These are phyloP conservation scores for Blastomyces silverae DNA, from an alignment of 2,329 filamentous ascomycete genomes.

Conservation along the genomic window DNA sequence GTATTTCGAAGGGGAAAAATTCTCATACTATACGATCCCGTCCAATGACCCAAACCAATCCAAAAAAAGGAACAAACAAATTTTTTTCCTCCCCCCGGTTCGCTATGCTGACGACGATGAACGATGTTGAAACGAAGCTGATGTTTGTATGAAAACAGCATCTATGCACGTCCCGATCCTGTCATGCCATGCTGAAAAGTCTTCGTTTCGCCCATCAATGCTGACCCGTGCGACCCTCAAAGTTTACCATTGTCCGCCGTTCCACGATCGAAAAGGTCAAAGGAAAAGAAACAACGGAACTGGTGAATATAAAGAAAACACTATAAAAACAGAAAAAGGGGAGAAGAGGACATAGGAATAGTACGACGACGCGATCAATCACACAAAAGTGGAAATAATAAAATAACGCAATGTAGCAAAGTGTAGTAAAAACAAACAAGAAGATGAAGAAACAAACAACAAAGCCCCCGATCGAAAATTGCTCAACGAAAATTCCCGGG, in stretches of 20 bases:
- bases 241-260: slow-evolving; percentile 9
- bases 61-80: slow-evolving; percentile 3
- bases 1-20: not conserved
- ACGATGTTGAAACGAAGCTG: slow-evolving; percentile 16
- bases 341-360: slow-evolving; percentile 9
- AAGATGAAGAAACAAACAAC: slow-evolving; percentile 12
- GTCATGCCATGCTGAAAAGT: slow-evolving; percentile 15
- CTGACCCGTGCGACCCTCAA: slow-evolving; percentile 12
- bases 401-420: slow-evolving; percentile 11
- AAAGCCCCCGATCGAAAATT: slow-evolving; percentile 5
- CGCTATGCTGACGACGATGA: slow-evolving; percentile 19
- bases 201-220: slow-evolving; percentile 15
- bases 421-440: slow-evolving; percentile 7
- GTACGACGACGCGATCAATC: slow-evolving; percentile 8
- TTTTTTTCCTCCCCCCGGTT: slow-evolving; percentile 12
- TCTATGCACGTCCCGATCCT: slow-evolving; percentile 13
- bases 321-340: slow-evolving; percentile 3
- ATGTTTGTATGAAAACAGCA: slow-evolving; percentile 15
- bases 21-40: slow-evolving; percentile 5
- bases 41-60: not conserved
- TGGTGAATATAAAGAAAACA: slow-evolving; percentile 2
- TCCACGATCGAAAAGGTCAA: slow-evolving; percentile 10
- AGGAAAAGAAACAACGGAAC: not conserved
- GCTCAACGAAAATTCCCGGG: slow-evolving; percentile 6
- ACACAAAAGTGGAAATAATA: slow-evolving; percentile 14